Percentiles rank a stretch among this genome's conserved stretches.
These are phyloP conservation scores for Venturia carpophila DNA, from an alignment of 2,329 filamentous ascomycete species.

Conservation along the genomic window DNA sequence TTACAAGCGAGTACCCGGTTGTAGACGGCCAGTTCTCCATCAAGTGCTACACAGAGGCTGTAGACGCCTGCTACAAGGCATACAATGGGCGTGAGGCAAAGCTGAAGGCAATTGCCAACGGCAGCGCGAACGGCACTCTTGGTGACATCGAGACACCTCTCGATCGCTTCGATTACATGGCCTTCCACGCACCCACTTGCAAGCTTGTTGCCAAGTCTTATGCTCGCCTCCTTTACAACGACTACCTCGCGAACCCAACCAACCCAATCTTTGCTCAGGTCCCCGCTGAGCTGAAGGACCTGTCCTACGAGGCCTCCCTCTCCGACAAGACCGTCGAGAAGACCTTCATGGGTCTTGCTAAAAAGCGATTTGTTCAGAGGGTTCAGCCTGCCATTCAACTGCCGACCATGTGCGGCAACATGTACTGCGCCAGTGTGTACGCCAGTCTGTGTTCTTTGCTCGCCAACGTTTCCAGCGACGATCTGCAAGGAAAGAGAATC, in stretches of 20 bases:
- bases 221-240: conserved; percentile 46
- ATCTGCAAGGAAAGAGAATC: conserved; percentile 44
- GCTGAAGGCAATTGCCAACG: conserved; percentile 33
- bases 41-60: conserved; percentile 46
- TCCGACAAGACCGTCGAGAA: conserved; percentile 47
- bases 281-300: conserved; percentile 39
- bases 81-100: conserved; percentile 44
- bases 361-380: conserved; percentile 44
- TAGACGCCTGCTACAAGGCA: conserved; percentile 47
- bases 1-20: conserved; percentile 47
- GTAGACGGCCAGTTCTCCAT: conserved; percentile 47
- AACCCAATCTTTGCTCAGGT: conserved; percentile 44
- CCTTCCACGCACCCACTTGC: conserved; percentile 48
- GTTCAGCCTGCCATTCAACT: conserved; percentile 44
- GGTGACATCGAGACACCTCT: conserved; percentile 37
- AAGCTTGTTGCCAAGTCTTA: conserved; percentile 49
- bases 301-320: conserved; percentile 41
- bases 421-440: conserved; percentile 48
- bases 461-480: conserved; percentile 38
- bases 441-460: conserved; percentile 42
- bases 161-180: conserved; percentile 49
- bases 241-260: conserved; percentile 40
- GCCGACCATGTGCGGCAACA: conserved; percentile 48
- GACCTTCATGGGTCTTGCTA: conserved; percentile 44
- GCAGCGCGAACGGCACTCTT: conserved; percentile 22